Evolutionary conservation across 1,284 basidiomycete genomes (phyloP).

Genomic region (Ceratobasidium papillatum): DNA sequence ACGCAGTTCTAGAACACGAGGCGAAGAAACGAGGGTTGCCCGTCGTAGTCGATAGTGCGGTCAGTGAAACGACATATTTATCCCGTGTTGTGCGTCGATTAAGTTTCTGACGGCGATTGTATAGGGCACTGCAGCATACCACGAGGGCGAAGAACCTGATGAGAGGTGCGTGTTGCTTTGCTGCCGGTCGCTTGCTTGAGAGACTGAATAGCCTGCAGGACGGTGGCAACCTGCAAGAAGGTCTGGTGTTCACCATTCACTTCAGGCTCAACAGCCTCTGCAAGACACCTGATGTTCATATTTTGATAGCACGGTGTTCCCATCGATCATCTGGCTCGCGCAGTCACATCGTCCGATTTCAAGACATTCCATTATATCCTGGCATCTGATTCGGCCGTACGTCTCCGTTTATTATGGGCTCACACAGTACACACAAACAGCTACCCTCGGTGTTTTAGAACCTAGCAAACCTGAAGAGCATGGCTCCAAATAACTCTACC

Average conservation of each 20-base stretch:
- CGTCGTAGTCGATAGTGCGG: slow-evolving; percentile 45
- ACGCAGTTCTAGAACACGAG: slow-evolving; percentile 45
- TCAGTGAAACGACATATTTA: slow-evolving; percentile 20
- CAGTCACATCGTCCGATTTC: slow-evolving; percentile 68
- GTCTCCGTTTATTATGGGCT: not conserved
- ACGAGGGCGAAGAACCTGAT: slow-evolving; percentile 76
- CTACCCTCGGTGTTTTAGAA: slow-evolving; percentile 54
- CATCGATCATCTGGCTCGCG: slow-evolving; percentile 67
- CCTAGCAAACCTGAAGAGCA: slow-evolving; percentile 63
- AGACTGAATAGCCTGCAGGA: slow-evolving; percentile 54
- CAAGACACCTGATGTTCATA: not conserved
- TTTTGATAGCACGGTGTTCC: slow-evolving; percentile 63
- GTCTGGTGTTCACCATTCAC: slow-evolving; percentile 50
- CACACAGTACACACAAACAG: not conserved
- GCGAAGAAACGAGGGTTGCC: slow-evolving; percentile 43
- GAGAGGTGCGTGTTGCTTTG: slow-evolving; percentile 59
- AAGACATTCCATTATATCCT: slow-evolving; percentile 72
- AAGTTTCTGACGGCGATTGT: not conserved
- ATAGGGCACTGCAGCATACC: slow-evolving; percentile 72
- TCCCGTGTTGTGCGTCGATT: not conserved
- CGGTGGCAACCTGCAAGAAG: slow-evolving; percentile 68
- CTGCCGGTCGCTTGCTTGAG: not conserved
- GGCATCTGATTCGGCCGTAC: slow-evolving; percentile 63
- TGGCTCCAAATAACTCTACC: slow-evolving; percentile 64
- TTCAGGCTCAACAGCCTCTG: not conserved